Conservation (phyloP, 495 filamentous ascomycete genomes). For the Polyplosphaeria fusca region DNA sequence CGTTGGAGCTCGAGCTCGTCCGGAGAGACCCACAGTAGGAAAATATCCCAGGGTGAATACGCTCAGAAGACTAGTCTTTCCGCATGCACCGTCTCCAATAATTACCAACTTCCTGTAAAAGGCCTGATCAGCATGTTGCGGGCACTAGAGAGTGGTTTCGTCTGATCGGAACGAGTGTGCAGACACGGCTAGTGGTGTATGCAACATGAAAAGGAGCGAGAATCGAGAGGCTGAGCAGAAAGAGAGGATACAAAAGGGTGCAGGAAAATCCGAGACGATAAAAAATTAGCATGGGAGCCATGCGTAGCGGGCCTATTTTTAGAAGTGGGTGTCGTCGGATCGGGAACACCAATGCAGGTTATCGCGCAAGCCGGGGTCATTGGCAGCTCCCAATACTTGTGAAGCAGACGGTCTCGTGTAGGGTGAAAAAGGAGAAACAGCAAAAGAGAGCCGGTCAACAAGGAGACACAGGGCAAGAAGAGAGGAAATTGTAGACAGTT, state of each 20-base stretch:
- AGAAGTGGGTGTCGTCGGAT: conserved; percentile 27
- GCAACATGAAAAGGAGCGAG: neutral
- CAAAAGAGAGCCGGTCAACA: no score
- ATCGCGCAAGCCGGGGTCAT: conserved; percentile 27
- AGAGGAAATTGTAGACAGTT: neutral
- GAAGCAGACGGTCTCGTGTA: neutral
- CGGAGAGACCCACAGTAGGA: conserved; percentile 71
- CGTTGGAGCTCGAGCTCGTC: conserved; percentile 5
- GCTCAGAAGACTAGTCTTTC: conserved; percentile 95
- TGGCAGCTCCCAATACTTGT: conserved; percentile 17
- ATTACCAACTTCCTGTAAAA: conserved; percentile 91
- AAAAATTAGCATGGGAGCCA: conserved; percentile 29
- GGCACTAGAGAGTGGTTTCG: neutral
- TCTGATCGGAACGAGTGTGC: conserved; percentile 4
- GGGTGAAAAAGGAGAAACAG: neutral
- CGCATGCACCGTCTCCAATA: conserved; percentile 97
- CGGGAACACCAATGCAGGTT: conserved; percentile 35
- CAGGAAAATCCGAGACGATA: conserved; percentile 27
- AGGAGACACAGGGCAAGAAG: conserved; percentile 1
- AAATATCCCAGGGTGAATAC: conserved; percentile 99
- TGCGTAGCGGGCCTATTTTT: conserved; percentile 31
- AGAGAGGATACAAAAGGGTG: neutral
- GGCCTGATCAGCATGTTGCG: conserved; percentile 23
- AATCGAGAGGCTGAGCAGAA: neutral
- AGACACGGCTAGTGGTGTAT: conserved; percentile 7